phyloP scores from a whole-genome alignment of 768 basidiomycete species.

The Lactifluus subvellereus region DNA sequence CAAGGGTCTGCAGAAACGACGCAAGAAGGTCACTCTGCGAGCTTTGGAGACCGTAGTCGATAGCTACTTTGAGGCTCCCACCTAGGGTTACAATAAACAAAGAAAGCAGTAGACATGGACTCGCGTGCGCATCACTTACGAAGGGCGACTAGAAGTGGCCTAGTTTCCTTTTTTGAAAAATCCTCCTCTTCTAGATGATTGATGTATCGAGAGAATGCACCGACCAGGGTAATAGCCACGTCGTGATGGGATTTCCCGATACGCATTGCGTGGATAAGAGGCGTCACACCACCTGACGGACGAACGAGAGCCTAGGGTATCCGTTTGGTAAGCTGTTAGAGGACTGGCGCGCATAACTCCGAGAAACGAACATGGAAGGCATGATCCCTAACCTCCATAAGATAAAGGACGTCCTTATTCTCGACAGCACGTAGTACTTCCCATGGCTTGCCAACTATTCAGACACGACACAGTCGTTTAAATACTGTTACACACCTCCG shows the following conservation, averaged over 20 bases:
- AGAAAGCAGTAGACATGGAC: not conserved
- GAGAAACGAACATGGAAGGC: slow-evolving; percentile 62
- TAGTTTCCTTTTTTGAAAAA: slow-evolving; percentile 59
- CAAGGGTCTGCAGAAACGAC: slow-evolving; percentile 87
- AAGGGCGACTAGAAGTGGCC: slow-evolving; percentile 67
- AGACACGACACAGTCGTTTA: not conserved
- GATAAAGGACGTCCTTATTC: slow-evolving; percentile 68
- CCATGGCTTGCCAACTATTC: slow-evolving; percentile 37
- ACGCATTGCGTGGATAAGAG: slow-evolving; percentile 86
- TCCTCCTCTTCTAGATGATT: slow-evolving; percentile 84
- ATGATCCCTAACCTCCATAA: slow-evolving; percentile 79
- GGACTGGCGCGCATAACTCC: not conserved
- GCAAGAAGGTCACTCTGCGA: slow-evolving; percentile 82
- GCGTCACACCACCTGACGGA: slow-evolving; percentile 79
- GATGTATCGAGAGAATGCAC: slow-evolving; percentile 87
- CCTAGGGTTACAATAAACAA: slow-evolving; percentile 36
- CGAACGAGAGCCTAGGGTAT: slow-evolving; percentile 62
- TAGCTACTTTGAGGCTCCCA: slow-evolving; percentile 85
- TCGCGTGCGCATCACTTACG: slow-evolving; percentile 41
- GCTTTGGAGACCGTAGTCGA: slow-evolving; percentile 78
- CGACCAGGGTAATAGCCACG: slow-evolving; percentile 80
- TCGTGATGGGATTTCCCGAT: slow-evolving; percentile 72
- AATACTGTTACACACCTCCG: slow-evolving; percentile 14
- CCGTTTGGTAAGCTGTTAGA: slow-evolving; percentile 1
- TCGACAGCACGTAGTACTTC: slow-evolving; percentile 84